phyloP scores from a whole-genome alignment of 176 grass and related monocot species.

The Alopecurus myosuroides region DNA sequence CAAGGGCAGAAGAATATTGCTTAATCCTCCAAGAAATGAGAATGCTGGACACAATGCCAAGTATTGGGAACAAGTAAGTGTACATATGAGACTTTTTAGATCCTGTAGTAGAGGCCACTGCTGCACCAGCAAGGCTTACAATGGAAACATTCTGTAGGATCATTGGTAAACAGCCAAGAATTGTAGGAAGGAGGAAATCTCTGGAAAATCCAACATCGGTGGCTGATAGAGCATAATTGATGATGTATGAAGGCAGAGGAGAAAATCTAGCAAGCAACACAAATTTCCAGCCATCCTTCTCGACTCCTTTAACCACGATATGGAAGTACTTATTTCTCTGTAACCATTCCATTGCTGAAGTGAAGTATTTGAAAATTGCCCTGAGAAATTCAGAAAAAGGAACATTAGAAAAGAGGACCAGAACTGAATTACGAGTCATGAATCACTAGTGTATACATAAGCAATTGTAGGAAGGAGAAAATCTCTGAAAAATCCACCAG shows the following conservation, averaged over 20 bases:
- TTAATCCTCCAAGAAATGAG: constrained; percentile 93
- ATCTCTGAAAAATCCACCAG: not conserved
- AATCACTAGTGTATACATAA: not conserved
- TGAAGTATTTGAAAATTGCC: constrained; percentile 71
- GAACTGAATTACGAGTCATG: not conserved
- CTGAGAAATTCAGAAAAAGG: constrained; percentile 40
- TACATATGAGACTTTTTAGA: constrained; percentile 67
- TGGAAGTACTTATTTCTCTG: constrained; percentile 78
- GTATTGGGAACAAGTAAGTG: constrained; percentile 71
- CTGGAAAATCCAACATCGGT: constrained; percentile 71
- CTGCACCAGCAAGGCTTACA: constrained; percentile 83
- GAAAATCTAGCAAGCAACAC: constrained; percentile 95
- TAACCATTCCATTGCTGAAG: constrained; percentile 83
- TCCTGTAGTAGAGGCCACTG: constrained; percentile 58
- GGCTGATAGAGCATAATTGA: constrained; percentile 88
- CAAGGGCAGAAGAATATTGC: constrained; percentile 76
- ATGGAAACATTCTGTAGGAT: constrained; percentile 96
- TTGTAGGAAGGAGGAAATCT: constrained; percentile 94
- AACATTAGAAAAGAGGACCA: not conserved
- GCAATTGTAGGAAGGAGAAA: not conserved
- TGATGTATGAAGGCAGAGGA: constrained; percentile 86
- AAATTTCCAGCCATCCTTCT: constrained; percentile 89
- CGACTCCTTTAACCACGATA: constrained; percentile 81
- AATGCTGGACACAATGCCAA: constrained; percentile 80
- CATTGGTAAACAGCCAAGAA: constrained; percentile 91